Conservation (phyloP, 2,329 filamentous ascomycete species). For the Fusarium vanettenii region DNA sequence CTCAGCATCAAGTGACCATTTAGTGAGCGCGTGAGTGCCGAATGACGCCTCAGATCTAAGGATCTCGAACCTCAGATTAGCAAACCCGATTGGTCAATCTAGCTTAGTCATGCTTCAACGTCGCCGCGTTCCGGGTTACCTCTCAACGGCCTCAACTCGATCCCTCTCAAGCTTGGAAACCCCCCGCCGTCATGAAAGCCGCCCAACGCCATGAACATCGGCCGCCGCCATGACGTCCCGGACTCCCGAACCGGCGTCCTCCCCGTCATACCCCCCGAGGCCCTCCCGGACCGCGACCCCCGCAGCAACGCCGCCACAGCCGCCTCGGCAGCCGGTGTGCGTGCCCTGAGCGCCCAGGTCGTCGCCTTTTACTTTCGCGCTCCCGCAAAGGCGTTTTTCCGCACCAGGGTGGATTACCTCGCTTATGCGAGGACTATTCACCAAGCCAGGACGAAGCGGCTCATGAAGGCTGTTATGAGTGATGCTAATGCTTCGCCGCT, state of each 20-base stretch:
- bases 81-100: constrained; percentile 28
- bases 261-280: constrained; percentile 57
- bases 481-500: constrained; percentile 50
- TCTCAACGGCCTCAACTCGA: background rate
- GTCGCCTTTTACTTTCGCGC: constrained; percentile 93
- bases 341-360: constrained; percentile 84
- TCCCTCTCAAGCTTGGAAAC: no score
- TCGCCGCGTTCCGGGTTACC: constrained; percentile 7
- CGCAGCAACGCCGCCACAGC: constrained; percentile 71
- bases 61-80: constrained; percentile 5
- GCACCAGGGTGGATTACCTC: constrained; percentile 86
- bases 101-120: constrained; percentile 38
- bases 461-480: constrained; percentile 51
- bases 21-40: background rate
- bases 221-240: constrained; percentile 47
- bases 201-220: constrained; percentile 48
- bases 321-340: constrained; percentile 86
- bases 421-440: constrained; percentile 68
- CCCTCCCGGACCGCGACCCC: constrained; percentile 58
- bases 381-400: constrained; percentile 92
- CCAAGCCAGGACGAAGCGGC: constrained; percentile 55
- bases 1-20: background rate
- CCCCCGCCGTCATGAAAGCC: constrained; percentile 48
- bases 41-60: constrained; percentile 27
- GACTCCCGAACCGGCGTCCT: constrained; percentile 51